phyloP scores from a whole-genome alignment of 257 asterid species.

The Ophiorrhiza pumila region DNA sequence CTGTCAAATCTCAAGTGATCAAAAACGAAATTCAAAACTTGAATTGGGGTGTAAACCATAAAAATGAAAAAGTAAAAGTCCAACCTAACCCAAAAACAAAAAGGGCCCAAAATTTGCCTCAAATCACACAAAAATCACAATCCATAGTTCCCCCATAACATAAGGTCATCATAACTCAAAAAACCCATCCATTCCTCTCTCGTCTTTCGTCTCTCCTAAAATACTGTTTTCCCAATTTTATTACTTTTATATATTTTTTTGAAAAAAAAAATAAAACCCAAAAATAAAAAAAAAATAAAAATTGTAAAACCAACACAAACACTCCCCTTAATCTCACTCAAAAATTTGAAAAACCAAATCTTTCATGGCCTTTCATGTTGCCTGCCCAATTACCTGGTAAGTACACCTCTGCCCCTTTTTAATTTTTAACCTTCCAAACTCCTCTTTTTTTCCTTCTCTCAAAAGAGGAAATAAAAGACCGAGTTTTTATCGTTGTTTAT shows the following conservation, averaged over 20 bases:
- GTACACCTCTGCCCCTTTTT: conserved; percentile 22
- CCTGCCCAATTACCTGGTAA: conserved; percentile 99
- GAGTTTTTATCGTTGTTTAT: conserved; percentile 12
- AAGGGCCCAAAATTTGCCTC: too few relatives aligned
- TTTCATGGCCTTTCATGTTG: conserved; percentile 96
- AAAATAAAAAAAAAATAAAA: conserved; percentile 19
- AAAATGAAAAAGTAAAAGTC: too few relatives aligned
- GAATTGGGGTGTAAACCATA: too few relatives aligned
- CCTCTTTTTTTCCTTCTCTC: conserved; percentile 15
- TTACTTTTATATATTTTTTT: neutral
- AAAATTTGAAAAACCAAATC: conserved; percentile 29
- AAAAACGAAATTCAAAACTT: too few relatives aligned
- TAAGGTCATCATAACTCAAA: too few relatives aligned
- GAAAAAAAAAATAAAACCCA: conserved; percentile 7
- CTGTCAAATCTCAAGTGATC: too few relatives aligned
- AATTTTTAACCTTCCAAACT: conserved; percentile 15
- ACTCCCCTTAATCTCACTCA: conserved; percentile 25
- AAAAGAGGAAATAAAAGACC: conserved; percentile 7
- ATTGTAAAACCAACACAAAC: conserved; percentile 14
- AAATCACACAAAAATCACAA: too few relatives aligned
- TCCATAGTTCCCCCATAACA: too few relatives aligned
- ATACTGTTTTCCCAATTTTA: conserved; percentile 16
- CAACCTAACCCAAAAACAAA: too few relatives aligned
- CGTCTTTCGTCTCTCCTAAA: neutral
- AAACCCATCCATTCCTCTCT: too few relatives aligned